These are phyloP conservation scores for Sporisorium scitamineum DNA, from an alignment of 1,284 basidiomycete species.

Conservation along the genomic window DNA sequence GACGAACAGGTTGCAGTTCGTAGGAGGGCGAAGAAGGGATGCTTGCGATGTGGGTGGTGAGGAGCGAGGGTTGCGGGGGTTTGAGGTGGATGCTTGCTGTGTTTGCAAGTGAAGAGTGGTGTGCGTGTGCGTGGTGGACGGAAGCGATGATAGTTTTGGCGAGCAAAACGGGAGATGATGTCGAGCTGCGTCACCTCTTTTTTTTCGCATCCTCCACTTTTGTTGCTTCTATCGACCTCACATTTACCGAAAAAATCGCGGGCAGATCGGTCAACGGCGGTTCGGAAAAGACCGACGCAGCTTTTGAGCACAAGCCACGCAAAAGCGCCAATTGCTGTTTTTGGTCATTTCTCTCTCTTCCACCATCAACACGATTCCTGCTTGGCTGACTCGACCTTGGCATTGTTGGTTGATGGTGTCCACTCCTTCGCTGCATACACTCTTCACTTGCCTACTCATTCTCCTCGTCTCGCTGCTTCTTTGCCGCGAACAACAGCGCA, in stretches of 20 bases:
- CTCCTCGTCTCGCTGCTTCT: conserved; percentile 31
- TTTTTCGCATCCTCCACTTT: not conserved
- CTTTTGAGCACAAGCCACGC: not conserved
- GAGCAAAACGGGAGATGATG: not conserved
- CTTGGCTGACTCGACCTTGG: not conserved
- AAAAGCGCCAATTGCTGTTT: not conserved
- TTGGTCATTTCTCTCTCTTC: not conserved
- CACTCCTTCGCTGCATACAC: conserved; percentile 21
- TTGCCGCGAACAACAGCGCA: conserved; percentile 16
- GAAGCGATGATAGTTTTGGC: not conserved
- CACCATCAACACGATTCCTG: not conserved
- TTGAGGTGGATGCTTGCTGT: not conserved
- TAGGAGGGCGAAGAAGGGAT: conserved; percentile 17
- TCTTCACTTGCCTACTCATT: conserved; percentile 31
- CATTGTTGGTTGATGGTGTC: conserved; percentile 27
- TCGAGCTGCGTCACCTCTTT: conserved; percentile 5
- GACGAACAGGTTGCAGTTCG: conserved; percentile 35
- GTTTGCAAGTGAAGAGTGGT: not conserved
- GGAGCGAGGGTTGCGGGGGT: not conserved
- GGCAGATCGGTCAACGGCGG: not conserved
- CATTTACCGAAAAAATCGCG: not conserved
- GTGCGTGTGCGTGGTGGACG: not conserved
- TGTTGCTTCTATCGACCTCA: not conserved
- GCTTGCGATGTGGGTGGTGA: not conserved
- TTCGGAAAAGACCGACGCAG: not conserved